Evolutionary conservation across 192 early-diverging fungal species (phyloP).

Genomic region (Geranomyces variabilis): DNA sequence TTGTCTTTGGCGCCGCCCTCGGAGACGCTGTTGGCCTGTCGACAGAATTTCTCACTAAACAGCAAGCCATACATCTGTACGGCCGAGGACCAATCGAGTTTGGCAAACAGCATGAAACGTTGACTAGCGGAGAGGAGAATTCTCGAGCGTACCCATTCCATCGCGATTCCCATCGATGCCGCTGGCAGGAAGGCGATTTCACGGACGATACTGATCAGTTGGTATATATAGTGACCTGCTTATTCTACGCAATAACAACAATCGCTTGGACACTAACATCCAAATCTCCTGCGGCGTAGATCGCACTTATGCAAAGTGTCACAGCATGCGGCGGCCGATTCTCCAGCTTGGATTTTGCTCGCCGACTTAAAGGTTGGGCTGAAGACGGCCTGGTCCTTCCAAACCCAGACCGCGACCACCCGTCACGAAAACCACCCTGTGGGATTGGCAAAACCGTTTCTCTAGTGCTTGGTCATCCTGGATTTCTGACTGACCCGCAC

Average conservation of each 20-base stretch:
- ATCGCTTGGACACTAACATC: too few species aligned
- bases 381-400: slow-evolving; percentile 46
- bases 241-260: too few species aligned
- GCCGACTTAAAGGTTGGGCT: slow-evolving; percentile 54
- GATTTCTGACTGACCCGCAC: slow-evolving; percentile 52
- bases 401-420: neutral
- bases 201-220: slow-evolving; percentile 67
- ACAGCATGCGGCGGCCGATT: slow-evolving; percentile 50
- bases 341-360: slow-evolving; percentile 53
- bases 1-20: slow-evolving; percentile 56
- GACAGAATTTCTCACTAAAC: slow-evolving; percentile 63
- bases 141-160: slow-evolving; percentile 34
- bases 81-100: slow-evolving; percentile 64
- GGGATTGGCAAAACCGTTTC: slow-evolving; percentile 61
- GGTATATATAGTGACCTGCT: too few species aligned
- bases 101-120: slow-evolving; percentile 35
- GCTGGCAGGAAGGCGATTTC: slow-evolving; percentile 49
- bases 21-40: slow-evolving; percentile 68
- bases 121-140: slow-evolving; percentile 37
- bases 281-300: too few species aligned
- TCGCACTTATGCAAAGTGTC: slow-evolving; percentile 51
- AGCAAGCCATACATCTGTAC: slow-evolving; percentile 47
- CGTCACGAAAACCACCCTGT: slow-evolving; percentile 56
- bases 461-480: slow-evolving; percentile 46
- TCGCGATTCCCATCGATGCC: slow-evolving; percentile 44